Evolutionary conservation across 257 asterid genomes (phyloP), one percentile per base, ranked within the genome.

Genomic region (Solanum virginianum): DNA sequence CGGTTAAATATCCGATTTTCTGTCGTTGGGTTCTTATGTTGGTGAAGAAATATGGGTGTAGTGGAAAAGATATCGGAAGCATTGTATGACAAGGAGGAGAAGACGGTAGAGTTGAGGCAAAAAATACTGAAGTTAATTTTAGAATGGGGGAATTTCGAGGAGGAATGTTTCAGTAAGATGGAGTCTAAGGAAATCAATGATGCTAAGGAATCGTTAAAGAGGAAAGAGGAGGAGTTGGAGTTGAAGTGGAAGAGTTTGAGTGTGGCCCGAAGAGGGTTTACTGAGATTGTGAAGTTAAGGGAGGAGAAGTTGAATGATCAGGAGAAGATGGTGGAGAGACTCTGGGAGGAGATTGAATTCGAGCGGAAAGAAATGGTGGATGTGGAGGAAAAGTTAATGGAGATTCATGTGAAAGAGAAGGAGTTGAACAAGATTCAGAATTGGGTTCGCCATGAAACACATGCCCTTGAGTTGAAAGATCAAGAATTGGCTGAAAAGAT

Each of bases 291-390:
- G 36, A 75, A 80, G 60, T 24, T 80, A 29, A 69, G 82, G 41
- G 87, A 71, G 72, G 79, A 80, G 85, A 62, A 71, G 29, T 43
- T 87, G 80, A 32, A 20, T 69, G 89, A 80, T 36, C 83, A 80
- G 29, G 87, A 87, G 85, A 84, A 68, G 47, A 20, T 59, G 70
- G 54, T 87, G 8, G 74, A 87, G n/a, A 79, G 51, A 22, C 53
- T 80, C 11, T 54, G 82, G 80, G 47, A 15, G 51, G 45, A 84
- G 24, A 17, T 86, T 70, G 43, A 74, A 41, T 45, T 66, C 0
- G 85, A 80, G 70, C 32, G 77, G 51, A 24, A 54, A 18, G 11
- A 17, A 53, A 6, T 69, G 20, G 86, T 81, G 80, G 85, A 45
- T 45, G 43, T 81, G 68, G 82, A 72, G 83, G 77, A 86, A 39